Evolutionary conservation across 1,284 basidiomycete species (phyloP).

Genomic region (Papiliotrema laurentii): DNA sequence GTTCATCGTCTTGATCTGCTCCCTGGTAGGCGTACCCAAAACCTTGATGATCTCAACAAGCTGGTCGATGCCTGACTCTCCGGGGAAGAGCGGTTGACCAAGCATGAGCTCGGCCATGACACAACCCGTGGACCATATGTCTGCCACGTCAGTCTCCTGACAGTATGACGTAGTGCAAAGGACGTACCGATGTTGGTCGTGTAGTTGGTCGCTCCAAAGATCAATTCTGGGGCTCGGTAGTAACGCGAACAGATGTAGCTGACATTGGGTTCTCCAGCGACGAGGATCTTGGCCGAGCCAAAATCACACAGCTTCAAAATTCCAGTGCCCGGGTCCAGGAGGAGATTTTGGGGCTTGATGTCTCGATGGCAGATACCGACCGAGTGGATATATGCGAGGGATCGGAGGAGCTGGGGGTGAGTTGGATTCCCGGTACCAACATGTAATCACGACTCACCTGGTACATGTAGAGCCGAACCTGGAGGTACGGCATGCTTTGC

Average conservation of each 20-base stretch:
- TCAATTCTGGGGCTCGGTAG: slow-evolving; percentile 98
- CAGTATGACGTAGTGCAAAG: too few species aligned
- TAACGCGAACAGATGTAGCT: slow-evolving; percentile 99
- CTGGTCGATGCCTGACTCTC: slow-evolving; percentile 99
- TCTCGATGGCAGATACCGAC: slow-evolving; percentile 96
- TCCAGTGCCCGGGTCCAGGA: slow-evolving; percentile 93
- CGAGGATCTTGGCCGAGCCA: slow-evolving; percentile 96
- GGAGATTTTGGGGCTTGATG: slow-evolving; percentile 98
- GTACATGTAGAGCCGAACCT: slow-evolving; percentile 72
- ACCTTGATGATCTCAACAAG: slow-evolving; percentile 99
- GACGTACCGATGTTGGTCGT: slow-evolving; percentile 95
- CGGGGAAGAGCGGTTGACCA: slow-evolving; percentile 96
- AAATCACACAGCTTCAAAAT: slow-evolving; percentile 98
- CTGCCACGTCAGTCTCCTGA: slow-evolving; percentile 52
- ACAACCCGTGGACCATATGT: slow-evolving; percentile 99
- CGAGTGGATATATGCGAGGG: slow-evolving; percentile 95
- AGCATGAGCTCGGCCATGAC: slow-evolving; percentile 99
- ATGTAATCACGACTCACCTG: slow-evolving; percentile 23
- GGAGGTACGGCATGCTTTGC: slow-evolving; percentile 98
- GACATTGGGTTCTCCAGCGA: slow-evolving; percentile 97
- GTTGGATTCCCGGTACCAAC: not conserved
- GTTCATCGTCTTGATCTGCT: slow-evolving; percentile 99
- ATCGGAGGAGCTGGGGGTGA: slow-evolving; percentile 72
- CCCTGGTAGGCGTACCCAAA: slow-evolving; percentile 92
- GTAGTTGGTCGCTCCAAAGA: slow-evolving; percentile 99